phyloP scores from a whole-genome alignment of 1,284 basidiomycete genomes.

The Stereum hirsutum region DNA sequence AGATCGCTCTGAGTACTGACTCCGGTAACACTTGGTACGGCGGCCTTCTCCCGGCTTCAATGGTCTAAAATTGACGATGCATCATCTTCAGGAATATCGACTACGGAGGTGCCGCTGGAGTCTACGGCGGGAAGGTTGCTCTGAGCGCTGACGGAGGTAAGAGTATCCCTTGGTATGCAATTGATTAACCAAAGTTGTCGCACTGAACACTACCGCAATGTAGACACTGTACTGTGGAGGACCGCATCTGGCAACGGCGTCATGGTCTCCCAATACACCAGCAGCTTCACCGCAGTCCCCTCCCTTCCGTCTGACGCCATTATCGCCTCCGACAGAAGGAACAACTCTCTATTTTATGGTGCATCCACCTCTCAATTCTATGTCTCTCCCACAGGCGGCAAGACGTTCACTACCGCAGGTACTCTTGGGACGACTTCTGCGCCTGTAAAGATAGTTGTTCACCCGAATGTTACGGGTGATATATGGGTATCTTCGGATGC shows the following conservation, averaged over 20 bases:
- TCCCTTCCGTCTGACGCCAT: constrained; percentile 39
- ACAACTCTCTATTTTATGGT: constrained; percentile 48
- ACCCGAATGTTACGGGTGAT: constrained; percentile 40
- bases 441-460: constrained; percentile 42
- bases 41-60: not conserved
- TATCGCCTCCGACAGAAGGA: constrained; percentile 54
- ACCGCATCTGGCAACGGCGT: too few relatives aligned
- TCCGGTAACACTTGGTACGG: constrained; percentile 41
- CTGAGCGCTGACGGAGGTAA: constrained; percentile 47
- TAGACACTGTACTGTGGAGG: too few relatives aligned
- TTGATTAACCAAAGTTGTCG: too few relatives aligned
- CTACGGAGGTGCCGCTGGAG: constrained; percentile 42
- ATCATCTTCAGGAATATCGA: constrained; percentile 27
- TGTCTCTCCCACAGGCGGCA: constrained; percentile 43
- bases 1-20: constrained; percentile 47
- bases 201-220: too few relatives aligned
- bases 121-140: constrained; percentile 46
- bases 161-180: constrained; percentile 50
- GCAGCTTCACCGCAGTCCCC: constrained; percentile 37
- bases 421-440: constrained; percentile 38
- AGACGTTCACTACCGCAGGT: constrained; percentile 36
- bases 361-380: constrained; percentile 47
- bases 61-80: not conserved
- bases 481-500: constrained; percentile 55
- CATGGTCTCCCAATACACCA: constrained; percentile 37